Evolutionary conservation across 2,329 filamentous ascomycete species (phyloP).

Genomic region (Periconia digitata): DNA sequence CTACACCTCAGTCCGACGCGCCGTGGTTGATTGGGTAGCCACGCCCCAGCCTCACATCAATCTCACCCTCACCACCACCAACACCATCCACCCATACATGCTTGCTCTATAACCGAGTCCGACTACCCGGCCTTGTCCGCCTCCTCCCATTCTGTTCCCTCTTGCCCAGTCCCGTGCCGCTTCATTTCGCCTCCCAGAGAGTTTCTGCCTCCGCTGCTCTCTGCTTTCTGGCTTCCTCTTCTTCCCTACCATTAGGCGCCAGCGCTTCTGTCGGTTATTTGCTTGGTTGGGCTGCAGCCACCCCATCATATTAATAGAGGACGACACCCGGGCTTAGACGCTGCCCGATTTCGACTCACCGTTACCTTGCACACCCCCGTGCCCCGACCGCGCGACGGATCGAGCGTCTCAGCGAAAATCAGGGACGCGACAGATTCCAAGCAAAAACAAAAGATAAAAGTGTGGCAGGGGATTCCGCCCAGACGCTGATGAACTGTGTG

Average conservation of each 20-base stretch:
- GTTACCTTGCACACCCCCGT: neutral
- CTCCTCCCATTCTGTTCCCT: neutral
- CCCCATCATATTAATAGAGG: constrained; percentile 24
- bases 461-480: constrained; percentile 6
- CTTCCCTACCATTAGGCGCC: constrained; percentile 5
- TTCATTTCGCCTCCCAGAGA: neutral
- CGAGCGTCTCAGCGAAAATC: constrained; percentile 9
- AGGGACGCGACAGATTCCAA: neutral
- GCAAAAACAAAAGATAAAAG: constrained; percentile 2
- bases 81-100: constrained; percentile 21
- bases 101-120: constrained; percentile 8
- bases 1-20: neutral
- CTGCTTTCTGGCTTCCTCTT: neutral
- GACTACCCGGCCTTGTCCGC: neutral
- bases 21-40: neutral
- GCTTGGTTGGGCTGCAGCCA: constrained; percentile 20
- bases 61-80: constrained; percentile 12
- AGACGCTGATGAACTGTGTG: constrained; percentile 24
- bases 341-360: constrained; percentile 7
- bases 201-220: neutral
- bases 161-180: neutral
- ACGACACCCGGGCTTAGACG: constrained; percentile 1
- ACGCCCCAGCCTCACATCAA: neutral
- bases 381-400: constrained; percentile 11
- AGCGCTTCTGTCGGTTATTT: constrained; percentile 4